These are phyloP conservation scores for Datura wrightii DNA, from an alignment of 257 asterid species.

Conservation along the genomic window DNA sequence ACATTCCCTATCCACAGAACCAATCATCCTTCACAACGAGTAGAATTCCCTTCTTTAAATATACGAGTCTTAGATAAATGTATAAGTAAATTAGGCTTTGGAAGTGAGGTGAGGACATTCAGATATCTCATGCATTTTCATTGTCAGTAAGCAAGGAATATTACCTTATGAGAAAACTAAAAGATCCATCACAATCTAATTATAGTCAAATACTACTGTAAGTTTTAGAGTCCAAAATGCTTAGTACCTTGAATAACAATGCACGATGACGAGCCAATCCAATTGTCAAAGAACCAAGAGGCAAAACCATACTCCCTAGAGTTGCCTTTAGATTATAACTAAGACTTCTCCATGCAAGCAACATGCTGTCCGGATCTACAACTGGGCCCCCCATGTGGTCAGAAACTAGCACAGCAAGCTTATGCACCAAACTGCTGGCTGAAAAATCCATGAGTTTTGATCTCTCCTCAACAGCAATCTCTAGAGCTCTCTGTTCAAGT, in stretches of 20 bases:
- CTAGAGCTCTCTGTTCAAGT: conserved; percentile 79
- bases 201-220: conserved; percentile 7
- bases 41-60: conserved; percentile 8
- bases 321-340: conserved; percentile 61
- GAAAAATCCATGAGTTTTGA: conserved; percentile 48
- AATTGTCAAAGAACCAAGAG: conserved; percentile 84
- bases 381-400: conserved; percentile 98
- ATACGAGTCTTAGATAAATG: neutral
- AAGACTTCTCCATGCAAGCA: conserved; percentile 77
- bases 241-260: conserved; percentile 84
- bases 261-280: conserved; percentile 99
- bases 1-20: neutral
- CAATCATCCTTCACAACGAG: neutral
- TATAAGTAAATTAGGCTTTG: neutral
- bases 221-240: conserved; percentile 32
- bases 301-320: conserved; percentile 94
- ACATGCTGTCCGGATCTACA: conserved; percentile 79
- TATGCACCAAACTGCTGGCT: conserved; percentile 59
- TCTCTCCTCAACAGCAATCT: conserved; percentile 63
- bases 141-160: neutral
- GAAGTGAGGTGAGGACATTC: conserved; percentile 6
- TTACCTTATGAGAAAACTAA: neutral
- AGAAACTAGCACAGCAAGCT: conserved; percentile 79
- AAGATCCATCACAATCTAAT: neutral
- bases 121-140: neutral